Conservation (phyloP, 331 rosid genomes). For the Telfairia occidentalis region DNA sequence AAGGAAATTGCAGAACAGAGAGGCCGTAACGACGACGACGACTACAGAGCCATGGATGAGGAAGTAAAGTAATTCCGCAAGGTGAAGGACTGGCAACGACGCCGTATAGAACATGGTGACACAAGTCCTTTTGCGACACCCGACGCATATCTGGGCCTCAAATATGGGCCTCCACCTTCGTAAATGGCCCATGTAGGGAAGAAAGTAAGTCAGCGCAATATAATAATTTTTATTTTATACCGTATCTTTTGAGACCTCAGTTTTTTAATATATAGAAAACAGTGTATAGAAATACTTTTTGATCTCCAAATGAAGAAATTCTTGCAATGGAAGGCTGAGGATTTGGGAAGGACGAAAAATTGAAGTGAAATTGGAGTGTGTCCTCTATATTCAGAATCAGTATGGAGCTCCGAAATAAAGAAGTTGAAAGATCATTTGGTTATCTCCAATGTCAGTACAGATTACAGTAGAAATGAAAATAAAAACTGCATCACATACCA, state of each 20-base stretch:
- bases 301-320: no score
- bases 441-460: background rate
- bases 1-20: background rate
- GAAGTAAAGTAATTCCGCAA: background rate
- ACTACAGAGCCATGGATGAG: background rate
- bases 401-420: background rate
- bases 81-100: background rate
- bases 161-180: conserved; percentile 6
- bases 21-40: background rate
- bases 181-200: background rate
- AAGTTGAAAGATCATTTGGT: background rate
- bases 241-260: no score
- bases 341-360: no score
- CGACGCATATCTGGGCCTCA: background rate
- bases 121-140: background rate
- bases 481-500: background rate
- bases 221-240: no score
- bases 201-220: background rate
- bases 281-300: no score
- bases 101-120: background rate
- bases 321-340: no score
- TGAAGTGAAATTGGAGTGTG: no score
- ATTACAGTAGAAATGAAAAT: background rate
- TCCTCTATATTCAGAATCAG: no score
- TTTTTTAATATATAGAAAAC: no score